Evolutionary conservation across 192 early-diverging fungal genomes (phyloP), one percentile per base, ranked within the genome.

Genomic region (Coemansia sp.): DNA sequence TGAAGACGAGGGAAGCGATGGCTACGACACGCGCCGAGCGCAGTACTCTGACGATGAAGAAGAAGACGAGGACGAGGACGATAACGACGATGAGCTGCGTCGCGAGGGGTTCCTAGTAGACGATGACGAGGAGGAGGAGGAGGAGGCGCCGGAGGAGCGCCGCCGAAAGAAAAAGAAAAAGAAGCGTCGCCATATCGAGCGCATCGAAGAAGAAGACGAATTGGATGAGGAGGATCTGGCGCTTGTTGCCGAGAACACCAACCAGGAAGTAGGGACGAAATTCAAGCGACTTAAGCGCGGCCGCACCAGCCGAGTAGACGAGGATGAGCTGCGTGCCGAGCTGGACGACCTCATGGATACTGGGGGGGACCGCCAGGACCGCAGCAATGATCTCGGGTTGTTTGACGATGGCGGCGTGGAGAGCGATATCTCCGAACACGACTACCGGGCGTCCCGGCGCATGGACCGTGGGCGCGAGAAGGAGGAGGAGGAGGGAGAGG

Each of bases 191-290:
- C 67, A 63, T 8, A 20, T n/a, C n/a, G 33, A 69, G 31, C n/a
- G 50, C 37, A 59, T 20, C 9, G 65, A 71, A 78, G 67, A 70
- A 73, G 77, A 33, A 9, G 23, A 95, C 48, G 87, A 88, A 37
- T 76, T 95, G 14, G 92, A 94, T 24, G 95, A 95, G 16, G 97
- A 99, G 60, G 97, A 99, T 74, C 71, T 96, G 57, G 94, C 91
- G 21, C 85, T 98, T 28, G 85, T 99, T 31, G 89, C 89, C 35
- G 95, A 95, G 65, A 97, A 96, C 86, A 35, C 91, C 87, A 60
- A 87, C 84, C 45, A 86, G 87, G 77, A 76, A 71, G 61, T 53
- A 23, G 62, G 62, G 23, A 56, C 77, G 36, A 85, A 85, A 66
- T 86, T 89, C 56, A 93, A 91, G 66, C 80, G 92, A 9, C 83